phyloP scores from a whole-genome alignment of 441 rosid species.

The Brassica hybrid region DNA sequence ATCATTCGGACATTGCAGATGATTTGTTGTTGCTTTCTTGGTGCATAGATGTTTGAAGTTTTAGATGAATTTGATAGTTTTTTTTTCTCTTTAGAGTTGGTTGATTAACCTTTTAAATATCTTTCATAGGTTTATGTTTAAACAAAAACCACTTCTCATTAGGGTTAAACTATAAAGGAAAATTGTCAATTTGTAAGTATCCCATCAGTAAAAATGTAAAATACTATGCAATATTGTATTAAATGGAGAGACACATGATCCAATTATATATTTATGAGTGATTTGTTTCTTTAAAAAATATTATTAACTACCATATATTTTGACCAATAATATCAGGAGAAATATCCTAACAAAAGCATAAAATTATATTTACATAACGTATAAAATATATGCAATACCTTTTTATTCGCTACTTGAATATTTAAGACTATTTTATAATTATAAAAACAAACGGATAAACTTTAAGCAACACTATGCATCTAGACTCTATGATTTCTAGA shows the following conservation, averaged over 20 bases:
- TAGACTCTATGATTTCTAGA: too few relatives aligned
- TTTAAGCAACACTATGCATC: too few relatives aligned
- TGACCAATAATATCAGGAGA: background rate
- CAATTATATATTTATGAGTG: too few relatives aligned
- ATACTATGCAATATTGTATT: background rate
- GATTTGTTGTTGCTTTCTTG: constrained; percentile 8
- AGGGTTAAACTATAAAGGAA: background rate
- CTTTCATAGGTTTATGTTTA: background rate
- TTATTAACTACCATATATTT: background rate
- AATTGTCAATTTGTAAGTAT: background rate
- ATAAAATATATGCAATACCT: background rate
- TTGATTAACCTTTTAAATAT: background rate
- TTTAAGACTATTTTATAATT: background rate
- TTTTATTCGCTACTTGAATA: too few relatives aligned
- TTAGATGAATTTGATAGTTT: background rate
- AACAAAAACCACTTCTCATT: constrained; percentile 2
- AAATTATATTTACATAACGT: background rate
- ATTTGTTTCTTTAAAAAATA: too few relatives aligned
- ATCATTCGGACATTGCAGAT: constrained; percentile 12
- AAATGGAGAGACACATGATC: background rate
- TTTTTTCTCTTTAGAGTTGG: background rate
- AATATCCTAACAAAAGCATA: background rate
- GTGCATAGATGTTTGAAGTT: background rate
- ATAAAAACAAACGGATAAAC: background rate
- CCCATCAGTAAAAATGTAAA: background rate